Conservation (phyloP, 345 rosid species). For the Fremontodendron californicum region DNA sequence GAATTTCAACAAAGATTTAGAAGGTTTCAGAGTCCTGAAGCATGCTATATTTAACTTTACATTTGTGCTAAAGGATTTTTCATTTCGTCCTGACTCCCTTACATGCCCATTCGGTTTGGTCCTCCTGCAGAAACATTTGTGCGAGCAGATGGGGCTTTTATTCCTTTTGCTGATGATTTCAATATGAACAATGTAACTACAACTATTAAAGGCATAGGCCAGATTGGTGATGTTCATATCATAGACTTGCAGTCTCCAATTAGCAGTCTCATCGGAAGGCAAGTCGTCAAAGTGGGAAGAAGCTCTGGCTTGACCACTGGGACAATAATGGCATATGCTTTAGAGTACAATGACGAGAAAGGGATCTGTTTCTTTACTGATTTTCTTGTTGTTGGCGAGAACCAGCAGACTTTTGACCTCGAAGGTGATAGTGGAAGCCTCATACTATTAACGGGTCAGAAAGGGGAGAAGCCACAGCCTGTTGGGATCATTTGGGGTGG, state of each 20-base stretch:
- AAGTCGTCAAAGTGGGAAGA: conserved; percentile 77
- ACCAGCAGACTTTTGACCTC: conserved; percentile 70
- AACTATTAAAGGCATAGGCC: conserved; percentile 68
- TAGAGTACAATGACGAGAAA: conserved; percentile 84
- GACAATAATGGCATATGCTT: conserved; percentile 71
- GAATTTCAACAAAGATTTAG: neutral
- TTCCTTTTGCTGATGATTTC: conserved; percentile 74
- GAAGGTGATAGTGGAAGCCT: conserved; percentile 89
- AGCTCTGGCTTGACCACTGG: conserved; percentile 76
- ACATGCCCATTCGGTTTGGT: conserved; percentile 17
- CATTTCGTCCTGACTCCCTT: conserved; percentile 3
- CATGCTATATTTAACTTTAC: conserved; percentile 1
- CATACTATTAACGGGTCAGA: conserved; percentile 44
- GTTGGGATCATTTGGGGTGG: conserved; percentile 88
- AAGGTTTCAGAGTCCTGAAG: neutral
- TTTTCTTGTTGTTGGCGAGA: conserved; percentile 79
- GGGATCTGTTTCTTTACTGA: conserved; percentile 80
- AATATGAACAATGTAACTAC: conserved; percentile 65
- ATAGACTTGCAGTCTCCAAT: conserved; percentile 69
- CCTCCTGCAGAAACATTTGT: conserved; percentile 64
- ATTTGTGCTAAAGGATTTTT: neutral
- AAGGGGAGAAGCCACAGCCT: conserved; percentile 56
- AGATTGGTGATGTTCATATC: conserved; percentile 54
- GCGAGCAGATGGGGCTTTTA: conserved; percentile 83
- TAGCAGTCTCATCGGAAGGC: conserved; percentile 60